Percentiles rank a stretch among this genome's conserved stretches.
Evolutionary conservation across 148 eudicot genomes (phyloP).

Genomic region (Rhododendron molle): DNA sequence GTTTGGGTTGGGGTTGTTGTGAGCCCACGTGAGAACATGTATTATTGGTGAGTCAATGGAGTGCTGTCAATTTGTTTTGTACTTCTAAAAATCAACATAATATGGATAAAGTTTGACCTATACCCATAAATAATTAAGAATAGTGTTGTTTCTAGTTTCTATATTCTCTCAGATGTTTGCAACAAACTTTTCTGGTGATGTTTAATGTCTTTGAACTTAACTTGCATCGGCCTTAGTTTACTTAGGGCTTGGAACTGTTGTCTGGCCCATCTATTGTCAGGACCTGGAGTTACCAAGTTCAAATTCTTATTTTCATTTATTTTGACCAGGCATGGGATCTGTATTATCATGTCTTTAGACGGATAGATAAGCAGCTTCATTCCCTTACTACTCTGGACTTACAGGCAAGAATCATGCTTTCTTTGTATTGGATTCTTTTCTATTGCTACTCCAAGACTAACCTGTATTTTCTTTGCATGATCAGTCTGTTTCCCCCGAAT

Average conservation of each 20-base stretch:
- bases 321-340: constrained; percentile 93
- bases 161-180: not conserved
- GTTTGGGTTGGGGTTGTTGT: too few relatives aligned
- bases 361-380: constrained; percentile 93
- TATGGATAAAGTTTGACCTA: not conserved
- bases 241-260: not conserved
- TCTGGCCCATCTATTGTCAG: not conserved
- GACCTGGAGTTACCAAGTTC: not conserved
- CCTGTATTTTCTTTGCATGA: constrained; percentile 14
- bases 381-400: constrained; percentile 83
- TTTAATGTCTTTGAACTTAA: constrained; percentile 4
- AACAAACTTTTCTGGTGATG: constrained; percentile 1
- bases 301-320: not conserved
- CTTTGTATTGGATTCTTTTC: constrained; percentile 2
- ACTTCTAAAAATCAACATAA: not conserved
- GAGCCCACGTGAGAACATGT: not conserved
- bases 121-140: not conserved
- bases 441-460: not conserved
- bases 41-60: not conserved
- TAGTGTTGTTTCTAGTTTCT: not conserved
- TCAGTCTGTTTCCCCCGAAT: constrained; percentile 91
- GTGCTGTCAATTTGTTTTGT: not conserved
- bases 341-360: constrained; percentile 89
- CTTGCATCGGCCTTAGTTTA: constrained; percentile 2
- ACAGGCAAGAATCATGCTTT: constrained; percentile 48